Conservation (phyloP, 306 rosid genomes). For the Hylodesmum podocarpum region DNA sequence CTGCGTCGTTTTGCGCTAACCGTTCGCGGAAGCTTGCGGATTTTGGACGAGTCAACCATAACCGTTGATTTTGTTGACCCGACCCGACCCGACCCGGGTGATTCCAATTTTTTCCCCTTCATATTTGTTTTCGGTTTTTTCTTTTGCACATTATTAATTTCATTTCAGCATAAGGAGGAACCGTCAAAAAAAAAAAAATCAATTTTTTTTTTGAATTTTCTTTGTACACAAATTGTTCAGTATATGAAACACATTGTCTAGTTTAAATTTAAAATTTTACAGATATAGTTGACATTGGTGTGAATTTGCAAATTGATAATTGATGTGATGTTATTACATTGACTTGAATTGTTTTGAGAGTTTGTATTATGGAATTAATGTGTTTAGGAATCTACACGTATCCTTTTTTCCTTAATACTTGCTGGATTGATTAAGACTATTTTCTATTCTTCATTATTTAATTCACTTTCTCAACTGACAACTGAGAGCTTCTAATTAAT, state of each 20-base stretch:
- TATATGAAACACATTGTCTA: constrained; percentile 24
- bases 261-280: background rate
- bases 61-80: constrained; percentile 63
- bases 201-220: background rate
- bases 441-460: background rate
- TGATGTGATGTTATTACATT: background rate
- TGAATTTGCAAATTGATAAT: constrained; percentile 1
- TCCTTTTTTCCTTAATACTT: background rate
- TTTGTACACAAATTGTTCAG: constrained; percentile 42
- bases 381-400: background rate
- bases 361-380: background rate
- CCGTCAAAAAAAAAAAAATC: background rate
- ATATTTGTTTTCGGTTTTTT: background rate
- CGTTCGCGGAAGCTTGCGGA: constrained; percentile 88
- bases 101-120: background rate
- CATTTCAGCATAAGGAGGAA: background rate
- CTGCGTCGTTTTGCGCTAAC: constrained; percentile 75
- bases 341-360: background rate
- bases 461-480: background rate
- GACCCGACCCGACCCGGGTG: constrained; percentile 13
- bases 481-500: background rate
- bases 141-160: constrained; percentile 22
- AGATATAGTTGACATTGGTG: constrained; percentile 20
- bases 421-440: background rate
- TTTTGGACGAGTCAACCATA: constrained; percentile 70